phyloP scores from a whole-genome alignment of 2,329 filamentous ascomycete species.

The Colletotrichum spinosum region DNA sequence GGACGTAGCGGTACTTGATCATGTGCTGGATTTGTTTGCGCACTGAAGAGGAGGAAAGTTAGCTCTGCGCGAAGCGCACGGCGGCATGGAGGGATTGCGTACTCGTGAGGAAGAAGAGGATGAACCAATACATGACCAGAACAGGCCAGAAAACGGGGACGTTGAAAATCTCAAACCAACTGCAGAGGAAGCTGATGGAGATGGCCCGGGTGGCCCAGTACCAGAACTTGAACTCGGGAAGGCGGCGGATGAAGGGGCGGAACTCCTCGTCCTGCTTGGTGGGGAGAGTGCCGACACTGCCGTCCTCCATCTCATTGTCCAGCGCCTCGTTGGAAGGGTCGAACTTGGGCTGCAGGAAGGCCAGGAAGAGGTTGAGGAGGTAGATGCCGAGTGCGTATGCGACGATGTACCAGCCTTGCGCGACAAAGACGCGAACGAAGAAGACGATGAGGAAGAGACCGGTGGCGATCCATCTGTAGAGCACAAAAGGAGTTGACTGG shows the following conservation, averaged over 20 bases:
- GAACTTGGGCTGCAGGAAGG: constrained; percentile 98
- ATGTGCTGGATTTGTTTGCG: constrained; percentile 99
- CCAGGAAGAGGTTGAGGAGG: constrained; percentile 98
- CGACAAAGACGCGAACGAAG: constrained; percentile 88
- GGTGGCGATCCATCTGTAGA: constrained; percentile 93
- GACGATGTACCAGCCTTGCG: constrained; percentile 99
- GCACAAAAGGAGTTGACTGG: constrained; percentile 88
- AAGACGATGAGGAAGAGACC: constrained; percentile 80
- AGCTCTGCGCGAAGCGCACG: constrained; percentile 6
- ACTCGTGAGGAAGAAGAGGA: constrained; percentile 96
- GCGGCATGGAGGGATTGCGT: constrained; percentile 54
- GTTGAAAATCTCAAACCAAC: constrained; percentile 94
- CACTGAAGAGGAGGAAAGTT: constrained; percentile 68
- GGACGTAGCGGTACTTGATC: constrained; percentile 99
- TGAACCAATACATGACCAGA: constrained; percentile 98
- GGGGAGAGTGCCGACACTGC: constrained; percentile 82
- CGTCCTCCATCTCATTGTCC: constrained; percentile 97
- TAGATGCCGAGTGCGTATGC: constrained; percentile 99
- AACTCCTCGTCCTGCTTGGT: constrained; percentile 99
- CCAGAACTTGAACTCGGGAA: constrained; percentile 99
- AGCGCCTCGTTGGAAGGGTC: constrained; percentile 92
- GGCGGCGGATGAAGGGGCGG: constrained; percentile 92
- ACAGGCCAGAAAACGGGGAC: constrained; percentile 99
- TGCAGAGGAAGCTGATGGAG: constrained; percentile 84
- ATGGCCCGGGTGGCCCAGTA: constrained; percentile 93